phyloP scores from a whole-genome alignment of 768 basidiomycete species.

The Pholiota conissans region DNA sequence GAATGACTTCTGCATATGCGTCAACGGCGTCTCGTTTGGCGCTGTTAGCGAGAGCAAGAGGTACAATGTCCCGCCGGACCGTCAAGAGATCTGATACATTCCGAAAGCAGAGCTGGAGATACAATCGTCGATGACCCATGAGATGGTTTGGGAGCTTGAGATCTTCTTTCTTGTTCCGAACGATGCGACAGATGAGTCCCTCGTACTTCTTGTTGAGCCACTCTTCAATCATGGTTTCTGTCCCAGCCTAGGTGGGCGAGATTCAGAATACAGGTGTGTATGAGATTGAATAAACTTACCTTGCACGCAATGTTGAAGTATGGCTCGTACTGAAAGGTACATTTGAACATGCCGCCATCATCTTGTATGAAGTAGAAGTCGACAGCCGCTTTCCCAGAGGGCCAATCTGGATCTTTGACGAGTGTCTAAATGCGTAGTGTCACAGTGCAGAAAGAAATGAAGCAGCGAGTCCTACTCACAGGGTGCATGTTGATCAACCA shows the following conservation, averaged over 20 bases:
- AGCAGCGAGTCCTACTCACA: slow-evolving; percentile 44
- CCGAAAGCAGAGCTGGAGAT: slow-evolving; percentile 85
- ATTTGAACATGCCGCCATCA: slow-evolving; percentile 95
- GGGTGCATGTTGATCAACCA: slow-evolving; percentile 99
- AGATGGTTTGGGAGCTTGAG: slow-evolving; percentile 95
- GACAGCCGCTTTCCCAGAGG: slow-evolving; percentile 85
- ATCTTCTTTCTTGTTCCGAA: slow-evolving; percentile 88
- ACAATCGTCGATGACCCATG: slow-evolving; percentile 89
- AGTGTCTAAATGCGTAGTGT: slow-evolving; percentile 56
- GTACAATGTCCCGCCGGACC: slow-evolving; percentile 86
- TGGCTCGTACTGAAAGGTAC: slow-evolving; percentile 88
- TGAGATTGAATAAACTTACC: slow-evolving; percentile 44
- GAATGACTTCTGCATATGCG: slow-evolving; percentile 96
- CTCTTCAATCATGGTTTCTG: slow-evolving; percentile 90
- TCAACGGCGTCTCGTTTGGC: slow-evolving; percentile 95
- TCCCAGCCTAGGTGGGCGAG: slow-evolving; percentile 58
- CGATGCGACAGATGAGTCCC: slow-evolving; percentile 76
- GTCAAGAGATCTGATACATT: slow-evolving; percentile 91
- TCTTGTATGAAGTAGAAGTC: slow-evolving; percentile 98
- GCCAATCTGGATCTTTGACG: slow-evolving; percentile 82
- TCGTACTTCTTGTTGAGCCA: slow-evolving; percentile 95
- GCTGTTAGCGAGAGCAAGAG: slow-evolving; percentile 86
- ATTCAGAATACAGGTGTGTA: background rate
- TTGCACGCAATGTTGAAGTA: slow-evolving; percentile 95
- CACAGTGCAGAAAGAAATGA: background rate